Conservation (phyloP, 306 rosid genomes). For the Cyamopsis tetragonoloba region DNA sequence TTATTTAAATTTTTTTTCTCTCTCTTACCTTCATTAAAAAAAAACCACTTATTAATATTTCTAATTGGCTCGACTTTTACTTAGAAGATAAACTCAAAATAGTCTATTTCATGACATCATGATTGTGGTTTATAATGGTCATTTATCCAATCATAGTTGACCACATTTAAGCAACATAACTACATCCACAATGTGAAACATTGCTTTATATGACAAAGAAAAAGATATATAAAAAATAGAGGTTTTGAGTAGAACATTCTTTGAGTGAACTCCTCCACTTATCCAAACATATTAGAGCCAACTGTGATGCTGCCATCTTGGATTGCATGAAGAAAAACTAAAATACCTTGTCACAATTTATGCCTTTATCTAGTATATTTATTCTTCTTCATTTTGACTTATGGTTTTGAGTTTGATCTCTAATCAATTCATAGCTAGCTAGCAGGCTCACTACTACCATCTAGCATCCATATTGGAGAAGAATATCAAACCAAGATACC, state of each 20-base stretch:
- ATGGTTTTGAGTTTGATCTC: not conserved
- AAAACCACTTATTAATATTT: too few relatives aligned
- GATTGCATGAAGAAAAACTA: not conserved
- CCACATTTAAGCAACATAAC: too few relatives aligned
- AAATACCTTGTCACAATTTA: not conserved
- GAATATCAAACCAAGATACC: not conserved
- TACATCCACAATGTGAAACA: not conserved
- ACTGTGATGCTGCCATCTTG: slow-evolving; percentile 1
- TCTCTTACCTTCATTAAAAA: too few relatives aligned
- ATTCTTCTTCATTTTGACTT: not conserved
- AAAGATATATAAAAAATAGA: not conserved
- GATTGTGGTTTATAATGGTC: too few relatives aligned
- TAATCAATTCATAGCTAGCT: too few relatives aligned
- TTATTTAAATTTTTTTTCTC: too few relatives aligned
- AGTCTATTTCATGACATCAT: too few relatives aligned
- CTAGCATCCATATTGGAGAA: not conserved
- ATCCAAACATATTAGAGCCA: not conserved
- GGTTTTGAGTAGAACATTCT: not conserved
- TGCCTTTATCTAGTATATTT: not conserved
- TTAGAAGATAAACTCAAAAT: too few relatives aligned
- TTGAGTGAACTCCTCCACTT: not conserved
- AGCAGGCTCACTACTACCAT: not conserved
- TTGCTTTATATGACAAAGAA: not conserved
- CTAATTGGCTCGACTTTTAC: too few relatives aligned
- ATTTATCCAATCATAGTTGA: too few relatives aligned